Percentiles rank a stretch among this genome's conserved stretches.
Evolutionary conservation across 352 stramenopile species (phyloP).

Genomic region (Phytophthora tentaculata): DNA sequence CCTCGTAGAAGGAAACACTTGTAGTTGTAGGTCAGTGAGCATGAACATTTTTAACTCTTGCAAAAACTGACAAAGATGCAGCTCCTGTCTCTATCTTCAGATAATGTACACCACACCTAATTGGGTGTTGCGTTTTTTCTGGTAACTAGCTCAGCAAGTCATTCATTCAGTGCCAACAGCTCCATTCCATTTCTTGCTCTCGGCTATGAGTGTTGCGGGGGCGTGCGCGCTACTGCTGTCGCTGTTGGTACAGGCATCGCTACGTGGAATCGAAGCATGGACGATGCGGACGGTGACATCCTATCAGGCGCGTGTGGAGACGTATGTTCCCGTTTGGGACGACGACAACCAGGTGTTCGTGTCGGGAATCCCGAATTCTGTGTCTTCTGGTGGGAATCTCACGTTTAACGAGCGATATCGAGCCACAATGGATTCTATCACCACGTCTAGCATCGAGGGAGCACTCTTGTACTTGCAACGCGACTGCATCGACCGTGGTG

Average conservation of each 20-base stretch:
- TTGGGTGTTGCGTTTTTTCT: slow-evolving; percentile 4
- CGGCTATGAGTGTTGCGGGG: neutral
- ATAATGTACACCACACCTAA: slow-evolving; percentile 11
- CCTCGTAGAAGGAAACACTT: slow-evolving; percentile 24
- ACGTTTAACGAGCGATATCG: slow-evolving; percentile 56
- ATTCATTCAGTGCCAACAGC: slow-evolving; percentile 9
- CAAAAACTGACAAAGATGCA: neutral
- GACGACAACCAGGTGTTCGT: slow-evolving; percentile 50
- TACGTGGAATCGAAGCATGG: slow-evolving; percentile 31
- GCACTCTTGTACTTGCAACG: slow-evolving; percentile 75
- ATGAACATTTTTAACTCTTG: slow-evolving; percentile 9
- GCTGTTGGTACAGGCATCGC: slow-evolving; percentile 7
- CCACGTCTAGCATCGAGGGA: slow-evolving; percentile 72
- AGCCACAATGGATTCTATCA: slow-evolving; percentile 68
- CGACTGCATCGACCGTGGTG: slow-evolving; percentile 68
- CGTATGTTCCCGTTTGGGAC: slow-evolving; percentile 59
- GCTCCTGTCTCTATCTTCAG: slow-evolving; percentile 7
- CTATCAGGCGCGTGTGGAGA: slow-evolving; percentile 67
- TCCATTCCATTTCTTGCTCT: slow-evolving; percentile 3
- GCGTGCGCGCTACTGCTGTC: neutral
- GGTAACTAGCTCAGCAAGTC: slow-evolving; percentile 13
- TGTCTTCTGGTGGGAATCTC: slow-evolving; percentile 7
- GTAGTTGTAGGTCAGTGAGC: slow-evolving; percentile 38
- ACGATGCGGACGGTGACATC: slow-evolving; percentile 56
- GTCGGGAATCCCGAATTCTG: slow-evolving; percentile 38